These are phyloP conservation scores for Paramecium primaurelia DNA, from an alignment of 73 alveolate genomes.

Conservation along the genomic window DNA sequence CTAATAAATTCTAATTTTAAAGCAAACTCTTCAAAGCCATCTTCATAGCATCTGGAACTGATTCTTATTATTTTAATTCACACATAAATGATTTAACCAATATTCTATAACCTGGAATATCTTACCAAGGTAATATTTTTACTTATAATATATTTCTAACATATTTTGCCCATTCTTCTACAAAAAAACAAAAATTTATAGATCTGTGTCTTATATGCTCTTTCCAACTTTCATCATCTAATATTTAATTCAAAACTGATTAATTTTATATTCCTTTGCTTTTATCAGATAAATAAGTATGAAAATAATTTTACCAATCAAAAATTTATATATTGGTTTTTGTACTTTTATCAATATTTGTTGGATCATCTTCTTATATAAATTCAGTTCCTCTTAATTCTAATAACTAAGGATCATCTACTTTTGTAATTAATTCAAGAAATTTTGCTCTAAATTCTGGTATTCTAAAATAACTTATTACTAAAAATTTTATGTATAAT, in stretches of 20 bases:
- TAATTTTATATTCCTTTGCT: not conserved
- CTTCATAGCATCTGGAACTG: conserved; percentile 16
- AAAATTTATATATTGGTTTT: not conserved
- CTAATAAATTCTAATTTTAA: not conserved
- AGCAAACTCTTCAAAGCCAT: conserved; percentile 12
- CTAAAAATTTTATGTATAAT: not conserved
- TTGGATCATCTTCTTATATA: not conserved
- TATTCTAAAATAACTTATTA: not conserved
- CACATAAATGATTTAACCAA: conserved; percentile 7
- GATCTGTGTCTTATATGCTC: conserved; percentile 15
- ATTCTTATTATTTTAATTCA: not conserved
- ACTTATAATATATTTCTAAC: not conserved
- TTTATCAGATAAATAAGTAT: not conserved
- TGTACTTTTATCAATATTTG: conserved; percentile 11
- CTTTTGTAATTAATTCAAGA: not conserved
- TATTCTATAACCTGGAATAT: conserved; percentile 26
- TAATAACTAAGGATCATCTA: not conserved
- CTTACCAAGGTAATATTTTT: conserved; percentile 10
- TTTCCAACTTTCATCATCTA: conserved; percentile 40
- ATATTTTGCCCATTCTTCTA: conserved; percentile 24
- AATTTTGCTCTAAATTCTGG: conserved; percentile 2
- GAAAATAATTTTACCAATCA: conserved; percentile 31
- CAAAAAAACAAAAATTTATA: not conserved
- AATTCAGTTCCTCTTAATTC: conserved; percentile 45
- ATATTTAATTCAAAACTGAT: not conserved